These are phyloP conservation scores for Kodamaea neixiangensis DNA, from an alignment of 805 yeast species.

Conservation along the genomic window DNA sequence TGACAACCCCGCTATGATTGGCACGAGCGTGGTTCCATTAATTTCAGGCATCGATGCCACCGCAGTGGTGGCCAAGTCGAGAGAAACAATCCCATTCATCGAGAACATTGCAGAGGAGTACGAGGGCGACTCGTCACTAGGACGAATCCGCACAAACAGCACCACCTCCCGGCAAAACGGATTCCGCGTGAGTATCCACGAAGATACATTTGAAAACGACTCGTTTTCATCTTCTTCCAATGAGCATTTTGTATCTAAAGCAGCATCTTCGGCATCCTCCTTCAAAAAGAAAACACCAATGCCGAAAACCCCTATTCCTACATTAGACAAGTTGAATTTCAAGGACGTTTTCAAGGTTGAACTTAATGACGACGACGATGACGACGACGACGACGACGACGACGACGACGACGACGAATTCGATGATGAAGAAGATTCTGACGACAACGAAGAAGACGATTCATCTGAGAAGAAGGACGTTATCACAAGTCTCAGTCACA, in stretches of 20 bases:
- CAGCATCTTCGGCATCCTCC: constrained; percentile 6
- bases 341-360: constrained; percentile 27
- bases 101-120: constrained; percentile 34
- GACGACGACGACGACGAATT: constrained; percentile 17
- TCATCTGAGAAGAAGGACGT: constrained; percentile 17
- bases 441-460: background rate
- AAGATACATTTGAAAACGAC: constrained; percentile 11
- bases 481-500: constrained; percentile 13
- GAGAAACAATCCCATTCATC: constrained; percentile 18
- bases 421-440: constrained; percentile 2
- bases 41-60: constrained; percentile 13
- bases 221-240: constrained; percentile 13
- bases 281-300: constrained; percentile 17
- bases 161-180: background rate
- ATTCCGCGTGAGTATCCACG: constrained; percentile 6
- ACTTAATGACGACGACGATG: constrained; percentile 2
- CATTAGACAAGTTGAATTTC: constrained; percentile 31
- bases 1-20: constrained; percentile 44
- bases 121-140: constrained; percentile 1
- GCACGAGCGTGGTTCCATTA: constrained; percentile 14
- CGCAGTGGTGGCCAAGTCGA: constrained; percentile 8
- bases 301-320: constrained; percentile 46
- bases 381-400: constrained; percentile 11
- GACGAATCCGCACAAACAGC: constrained; percentile 1
- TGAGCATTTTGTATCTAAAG: constrained; percentile 12